Evolutionary conservation across 2,329 filamentous ascomycete genomes (phyloP).

Genomic region (Colletotrichum limetticola): DNA sequence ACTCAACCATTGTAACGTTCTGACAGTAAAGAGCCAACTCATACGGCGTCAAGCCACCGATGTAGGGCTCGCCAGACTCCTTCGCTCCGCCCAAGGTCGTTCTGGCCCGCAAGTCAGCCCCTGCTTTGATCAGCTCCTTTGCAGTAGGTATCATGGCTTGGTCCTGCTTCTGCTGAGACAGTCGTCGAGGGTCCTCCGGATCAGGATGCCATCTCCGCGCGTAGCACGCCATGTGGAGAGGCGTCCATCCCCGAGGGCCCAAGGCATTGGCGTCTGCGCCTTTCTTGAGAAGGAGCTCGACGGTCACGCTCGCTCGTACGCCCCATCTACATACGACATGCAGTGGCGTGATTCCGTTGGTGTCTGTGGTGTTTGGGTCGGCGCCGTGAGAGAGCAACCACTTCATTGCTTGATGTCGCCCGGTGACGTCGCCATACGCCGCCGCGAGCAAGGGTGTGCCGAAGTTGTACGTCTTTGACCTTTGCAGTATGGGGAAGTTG

Average conservation of each 20-base stretch:
- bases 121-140: background rate
- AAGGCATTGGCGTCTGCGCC: conserved; percentile 30
- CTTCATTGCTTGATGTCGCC: background rate
- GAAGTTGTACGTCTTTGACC: background rate
- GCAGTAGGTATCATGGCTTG: background rate
- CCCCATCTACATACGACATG: background rate
- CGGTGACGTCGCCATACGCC: background rate
- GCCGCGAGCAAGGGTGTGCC: conserved; percentile 2
- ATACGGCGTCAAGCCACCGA: background rate
- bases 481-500: background rate
- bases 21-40: background rate
- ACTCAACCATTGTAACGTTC: background rate
- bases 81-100: background rate
- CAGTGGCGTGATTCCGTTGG: background rate
- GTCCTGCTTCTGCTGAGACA: background rate
- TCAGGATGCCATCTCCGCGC: background rate
- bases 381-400: conserved; percentile 6
- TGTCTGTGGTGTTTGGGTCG: background rate
- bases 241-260: background rate
- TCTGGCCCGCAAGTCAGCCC: background rate
- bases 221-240: background rate
- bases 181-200: background rate
- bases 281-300: conserved; percentile 26
- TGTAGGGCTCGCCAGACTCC: background rate
- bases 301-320: background rate